Evolutionary conservation across 2,329 filamentous ascomycete genomes (phyloP).

Genomic region (Knufia fluminis): DNA sequence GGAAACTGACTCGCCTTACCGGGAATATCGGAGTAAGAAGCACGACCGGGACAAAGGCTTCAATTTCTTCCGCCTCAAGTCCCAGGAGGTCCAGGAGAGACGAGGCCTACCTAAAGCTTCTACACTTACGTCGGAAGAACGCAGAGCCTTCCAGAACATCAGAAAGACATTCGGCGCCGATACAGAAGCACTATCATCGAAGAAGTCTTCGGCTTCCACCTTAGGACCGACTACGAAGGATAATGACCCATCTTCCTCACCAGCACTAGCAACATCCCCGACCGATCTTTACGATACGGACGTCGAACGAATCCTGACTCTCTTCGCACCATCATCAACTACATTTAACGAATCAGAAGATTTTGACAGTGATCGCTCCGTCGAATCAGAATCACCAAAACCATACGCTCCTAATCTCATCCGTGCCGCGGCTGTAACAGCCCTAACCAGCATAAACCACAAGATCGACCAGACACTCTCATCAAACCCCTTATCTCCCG

Average conservation of each 20-base stretch:
- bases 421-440: neutral
- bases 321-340: slow-evolving; percentile 1
- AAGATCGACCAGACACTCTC: neutral
- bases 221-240: slow-evolving; percentile 1
- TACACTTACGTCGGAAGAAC: slow-evolving; percentile 19
- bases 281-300: slow-evolving; percentile 5
- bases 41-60: neutral
- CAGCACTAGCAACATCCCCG: slow-evolving; percentile 14
- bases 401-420: neutral
- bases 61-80: slow-evolving; percentile 1
- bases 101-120: neutral
- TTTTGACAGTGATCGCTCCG: no score
- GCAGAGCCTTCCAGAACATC: slow-evolving; percentile 17
- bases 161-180: slow-evolving; percentile 7
- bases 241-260: slow-evolving; percentile 12
- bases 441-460: neutral
- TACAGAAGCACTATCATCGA: slow-evolving; percentile 11
- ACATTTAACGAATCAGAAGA: neutral
- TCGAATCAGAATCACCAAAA: neutral
- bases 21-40: neutral
- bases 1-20: neutral
- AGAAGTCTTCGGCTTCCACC: neutral
- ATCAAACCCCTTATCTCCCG: no score
- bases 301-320: neutral
- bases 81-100: neutral